Conservation (phyloP, 371 early-diverging fungal species). For the Circinella umbellata region DNA sequence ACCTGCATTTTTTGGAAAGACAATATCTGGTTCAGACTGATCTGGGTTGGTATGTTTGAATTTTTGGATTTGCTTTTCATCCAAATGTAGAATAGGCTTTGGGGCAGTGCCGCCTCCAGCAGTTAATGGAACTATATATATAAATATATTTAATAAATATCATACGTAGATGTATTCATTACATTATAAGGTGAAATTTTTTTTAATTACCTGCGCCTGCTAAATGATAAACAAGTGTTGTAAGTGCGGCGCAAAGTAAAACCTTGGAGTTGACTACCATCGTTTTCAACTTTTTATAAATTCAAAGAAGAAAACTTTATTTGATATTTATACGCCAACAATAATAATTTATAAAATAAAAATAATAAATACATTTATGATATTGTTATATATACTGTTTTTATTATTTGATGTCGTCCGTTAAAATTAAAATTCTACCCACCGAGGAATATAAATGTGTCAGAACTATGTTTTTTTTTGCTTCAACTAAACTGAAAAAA, state of each 20-base stretch:
- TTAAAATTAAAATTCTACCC: neutral
- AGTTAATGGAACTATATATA: neutral
- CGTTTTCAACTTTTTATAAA: neutral
- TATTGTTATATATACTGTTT: too few species aligned
- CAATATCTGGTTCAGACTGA: constrained; percentile 2
- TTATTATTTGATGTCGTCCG: too few species aligned
- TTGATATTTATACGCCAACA: too few species aligned
- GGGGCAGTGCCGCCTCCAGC: neutral
- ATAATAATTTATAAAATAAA: neutral
- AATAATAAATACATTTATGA: too few species aligned
- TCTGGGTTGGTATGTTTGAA: neutral
- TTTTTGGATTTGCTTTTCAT: neutral
- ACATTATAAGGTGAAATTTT: too few species aligned
- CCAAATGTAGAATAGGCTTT: neutral
- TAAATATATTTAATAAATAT: neutral
- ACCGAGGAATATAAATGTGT: neutral
- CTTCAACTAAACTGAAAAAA: too few species aligned
- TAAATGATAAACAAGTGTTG: neutral
- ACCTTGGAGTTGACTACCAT: neutral
- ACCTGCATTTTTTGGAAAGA: neutral
- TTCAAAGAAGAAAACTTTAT: neutral
- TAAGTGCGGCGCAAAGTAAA: neutral
- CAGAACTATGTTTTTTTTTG: neutral
- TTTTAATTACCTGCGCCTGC: neutral
- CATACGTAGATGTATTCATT: too few species aligned